Conservation (phyloP, 2,329 filamentous ascomycete genomes). For the Phoma herbarum region DNA sequence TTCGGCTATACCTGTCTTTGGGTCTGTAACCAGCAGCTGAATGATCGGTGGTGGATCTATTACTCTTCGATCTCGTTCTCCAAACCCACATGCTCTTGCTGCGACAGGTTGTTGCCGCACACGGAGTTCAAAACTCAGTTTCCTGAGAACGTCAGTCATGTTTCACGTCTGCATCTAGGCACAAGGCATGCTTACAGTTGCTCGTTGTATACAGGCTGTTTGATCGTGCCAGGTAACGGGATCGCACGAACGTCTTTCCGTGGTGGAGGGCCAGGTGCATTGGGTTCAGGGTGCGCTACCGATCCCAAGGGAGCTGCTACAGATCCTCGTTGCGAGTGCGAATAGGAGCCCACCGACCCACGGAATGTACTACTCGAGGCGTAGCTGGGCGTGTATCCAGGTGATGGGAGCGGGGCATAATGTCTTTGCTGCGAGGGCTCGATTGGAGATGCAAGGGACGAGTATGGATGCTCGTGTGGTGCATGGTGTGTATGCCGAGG, state of each 20-base stretch:
- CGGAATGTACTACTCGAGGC: conserved; percentile 51
- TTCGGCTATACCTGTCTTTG: conserved; percentile 58
- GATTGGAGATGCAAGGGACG: conserved; percentile 50
- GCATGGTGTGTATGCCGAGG: conserved; percentile 39
- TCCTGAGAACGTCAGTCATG: conserved; percentile 40
- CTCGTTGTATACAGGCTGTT: conserved; percentile 51
- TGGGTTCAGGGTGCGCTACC: conserved; percentile 45
- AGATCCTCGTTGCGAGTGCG: conserved; percentile 49
- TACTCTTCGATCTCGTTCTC: conserved; percentile 80
- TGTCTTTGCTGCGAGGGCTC: conserved; percentile 46
- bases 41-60: conserved; percentile 87
- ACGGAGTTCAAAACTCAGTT: conserved; percentile 59
- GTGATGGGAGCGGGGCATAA: conserved; percentile 50
- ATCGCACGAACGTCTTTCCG: conserved; percentile 41
- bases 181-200: conserved; percentile 48
- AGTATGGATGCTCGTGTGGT: conserved; percentile 45
- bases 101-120: conserved; percentile 82
- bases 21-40: conserved; percentile 72
- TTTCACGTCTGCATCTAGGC: conserved; percentile 26
- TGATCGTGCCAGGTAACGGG: conserved; percentile 50
- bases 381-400: conserved; percentile 52
- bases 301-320: conserved; percentile 44
- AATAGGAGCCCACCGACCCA: conserved; percentile 49
- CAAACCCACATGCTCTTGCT: conserved; percentile 82
- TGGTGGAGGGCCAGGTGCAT: conserved; percentile 40